Percentiles rank a stretch among this genome's conserved stretches.
These are phyloP conservation scores for Populus hybrid DNA, from an alignment of 441 rosid species.

Conservation along the genomic window DNA sequence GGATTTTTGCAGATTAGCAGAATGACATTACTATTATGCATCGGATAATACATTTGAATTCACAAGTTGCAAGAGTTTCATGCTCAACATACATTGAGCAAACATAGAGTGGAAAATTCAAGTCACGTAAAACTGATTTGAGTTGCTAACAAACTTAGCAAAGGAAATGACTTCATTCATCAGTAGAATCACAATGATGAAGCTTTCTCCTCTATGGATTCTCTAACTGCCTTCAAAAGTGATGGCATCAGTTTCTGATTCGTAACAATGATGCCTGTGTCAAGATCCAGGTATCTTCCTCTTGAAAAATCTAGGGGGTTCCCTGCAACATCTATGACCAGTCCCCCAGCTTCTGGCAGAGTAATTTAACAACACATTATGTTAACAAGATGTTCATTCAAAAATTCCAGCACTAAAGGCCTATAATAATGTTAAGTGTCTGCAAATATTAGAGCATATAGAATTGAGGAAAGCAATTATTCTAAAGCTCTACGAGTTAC, in stretches of 20 bases:
- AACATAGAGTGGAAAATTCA: neutral
- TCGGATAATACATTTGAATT: neutral
- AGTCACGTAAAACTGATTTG: neutral
- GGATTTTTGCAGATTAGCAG: neutral
- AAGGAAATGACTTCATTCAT: neutral
- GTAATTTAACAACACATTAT: conserved; percentile 11
- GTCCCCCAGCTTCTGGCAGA: conserved; percentile 90
- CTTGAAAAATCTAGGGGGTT: conserved; percentile 71
- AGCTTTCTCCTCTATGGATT: conserved; percentile 63
- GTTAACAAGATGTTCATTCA: neutral
- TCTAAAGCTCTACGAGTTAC: neutral
- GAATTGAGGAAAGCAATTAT: neutral
- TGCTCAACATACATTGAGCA: neutral
- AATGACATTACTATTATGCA: neutral
- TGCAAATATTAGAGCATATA: neutral
- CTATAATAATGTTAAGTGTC: neutral
- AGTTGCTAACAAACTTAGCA: neutral
- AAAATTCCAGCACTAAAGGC: neutral
- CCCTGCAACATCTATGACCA: conserved; percentile 75
- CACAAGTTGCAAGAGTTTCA: neutral
- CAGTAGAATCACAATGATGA: conserved; percentile 40
- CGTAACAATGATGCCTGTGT: conserved; percentile 75
- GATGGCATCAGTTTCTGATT: conserved; percentile 80
- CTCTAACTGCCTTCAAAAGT: conserved; percentile 73
- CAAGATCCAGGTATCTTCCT: conserved; percentile 73